These are phyloP conservation scores for Cercospora zeae-maydis DNA, from an alignment of 2,329 filamentous ascomycete genomes.

Conservation along the genomic window DNA sequence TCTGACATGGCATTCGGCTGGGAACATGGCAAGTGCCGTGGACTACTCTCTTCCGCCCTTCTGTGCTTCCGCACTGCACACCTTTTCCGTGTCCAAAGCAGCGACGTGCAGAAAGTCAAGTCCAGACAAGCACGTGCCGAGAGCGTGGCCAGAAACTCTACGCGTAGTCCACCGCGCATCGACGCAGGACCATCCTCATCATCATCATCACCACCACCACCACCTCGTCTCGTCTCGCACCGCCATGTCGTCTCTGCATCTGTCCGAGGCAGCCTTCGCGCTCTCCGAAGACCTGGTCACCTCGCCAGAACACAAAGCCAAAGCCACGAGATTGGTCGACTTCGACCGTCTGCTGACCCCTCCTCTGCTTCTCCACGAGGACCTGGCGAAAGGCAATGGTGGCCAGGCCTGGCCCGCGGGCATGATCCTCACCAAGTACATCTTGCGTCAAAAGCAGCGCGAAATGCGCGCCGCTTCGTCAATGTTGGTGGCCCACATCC, in stretches of 20 bases:
- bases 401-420: slow-evolving; percentile 94
- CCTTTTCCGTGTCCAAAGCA: neutral
- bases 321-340: slow-evolving; percentile 51
- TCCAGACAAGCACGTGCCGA: slow-evolving; percentile 1
- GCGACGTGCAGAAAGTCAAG: neutral
- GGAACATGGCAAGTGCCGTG: neutral
- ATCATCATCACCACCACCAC: neutral
- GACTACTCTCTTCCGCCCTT: neutral
- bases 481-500: slow-evolving; percentile 58
- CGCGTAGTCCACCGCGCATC: no score
- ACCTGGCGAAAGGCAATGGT: slow-evolving; percentile 82
- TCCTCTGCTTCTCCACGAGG: slow-evolving; percentile 75
- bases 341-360: slow-evolving; percentile 71
- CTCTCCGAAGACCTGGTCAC: slow-evolving; percentile 57
- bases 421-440: slow-evolving; percentile 79
- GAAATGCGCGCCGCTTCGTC: slow-evolving; percentile 62
- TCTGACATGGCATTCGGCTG: no score
- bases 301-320: slow-evolving; percentile 50
- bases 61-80: neutral
- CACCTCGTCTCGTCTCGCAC: neutral
- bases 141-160: neutral
- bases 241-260: neutral
- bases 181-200: no score
- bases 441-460: slow-evolving; percentile 69
- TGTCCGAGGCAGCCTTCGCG: slow-evolving; percentile 32